Conservation (phyloP, 441 rosid genomes). For the Pelargonium fulgidum region DNA sequence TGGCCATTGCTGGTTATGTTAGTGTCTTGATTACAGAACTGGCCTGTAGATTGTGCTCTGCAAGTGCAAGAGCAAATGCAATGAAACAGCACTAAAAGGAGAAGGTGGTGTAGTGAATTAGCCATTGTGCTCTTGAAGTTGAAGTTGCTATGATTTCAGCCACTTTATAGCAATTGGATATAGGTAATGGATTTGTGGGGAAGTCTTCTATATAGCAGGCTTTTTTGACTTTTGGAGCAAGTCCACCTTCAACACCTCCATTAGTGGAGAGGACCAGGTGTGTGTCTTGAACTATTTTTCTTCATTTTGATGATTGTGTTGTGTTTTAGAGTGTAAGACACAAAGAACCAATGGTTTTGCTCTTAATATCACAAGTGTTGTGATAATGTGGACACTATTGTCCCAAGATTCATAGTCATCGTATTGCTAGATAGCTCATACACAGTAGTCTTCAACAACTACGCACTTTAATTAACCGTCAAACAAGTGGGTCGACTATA, state of each 20-base stretch:
- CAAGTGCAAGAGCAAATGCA: conserved; percentile 16
- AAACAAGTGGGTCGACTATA: too few species aligned
- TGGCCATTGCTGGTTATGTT: conserved; percentile 26
- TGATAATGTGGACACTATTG: neutral
- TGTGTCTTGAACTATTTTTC: neutral
- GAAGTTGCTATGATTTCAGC: neutral
- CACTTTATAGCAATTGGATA: neutral
- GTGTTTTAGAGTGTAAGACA: neutral
- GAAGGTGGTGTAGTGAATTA: neutral
- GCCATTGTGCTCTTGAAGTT: neutral
- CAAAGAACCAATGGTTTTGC: neutral
- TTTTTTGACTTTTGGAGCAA: neutral
- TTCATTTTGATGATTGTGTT: neutral
- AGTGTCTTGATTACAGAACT: conserved; percentile 37
- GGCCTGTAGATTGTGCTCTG: conserved; percentile 37
- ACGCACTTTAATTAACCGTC: too few species aligned
- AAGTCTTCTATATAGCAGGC: neutral
- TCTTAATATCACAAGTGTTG: neutral
- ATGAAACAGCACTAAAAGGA: neutral
- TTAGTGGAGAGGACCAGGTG: conserved; percentile 9
- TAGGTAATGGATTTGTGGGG: conserved; percentile 1
- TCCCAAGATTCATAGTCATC: neutral
- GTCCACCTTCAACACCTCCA: conserved; percentile 4
- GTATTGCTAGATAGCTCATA: too few species aligned
- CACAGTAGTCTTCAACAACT: too few species aligned